Percentiles rank a stretch among this genome's conserved stretches.
Conservation (phyloP, 805 yeast species). For the Nakazawaea holstii region DNA sequence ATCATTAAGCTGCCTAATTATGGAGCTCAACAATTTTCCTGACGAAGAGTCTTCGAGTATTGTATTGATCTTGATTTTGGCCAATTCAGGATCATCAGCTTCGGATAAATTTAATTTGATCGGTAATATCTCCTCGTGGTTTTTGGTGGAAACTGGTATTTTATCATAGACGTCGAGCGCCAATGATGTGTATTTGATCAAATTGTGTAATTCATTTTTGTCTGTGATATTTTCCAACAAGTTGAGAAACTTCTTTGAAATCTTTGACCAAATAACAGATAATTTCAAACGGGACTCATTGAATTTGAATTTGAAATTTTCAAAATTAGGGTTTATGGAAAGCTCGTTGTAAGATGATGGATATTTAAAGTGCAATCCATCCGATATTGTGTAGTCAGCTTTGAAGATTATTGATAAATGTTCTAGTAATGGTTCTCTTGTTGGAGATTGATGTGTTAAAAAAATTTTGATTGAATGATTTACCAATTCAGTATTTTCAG, state of each 20-base stretch:
- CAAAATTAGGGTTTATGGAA: constrained; percentile 58
- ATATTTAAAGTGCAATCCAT: constrained; percentile 66
- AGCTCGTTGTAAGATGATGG: constrained; percentile 67
- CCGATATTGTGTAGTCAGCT: constrained; percentile 70
- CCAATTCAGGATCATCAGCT: constrained; percentile 5
- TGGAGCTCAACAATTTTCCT: constrained; percentile 32
- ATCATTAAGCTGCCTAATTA: constrained; percentile 49
- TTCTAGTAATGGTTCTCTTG: constrained; percentile 63
- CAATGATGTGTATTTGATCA: constrained; percentile 42
- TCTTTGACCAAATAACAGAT: constrained; percentile 58
- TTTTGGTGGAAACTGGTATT: constrained; percentile 43
- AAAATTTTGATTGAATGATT: constrained; percentile 50
- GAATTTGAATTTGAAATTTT: constrained; percentile 57
- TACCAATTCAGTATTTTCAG: constrained; percentile 22
- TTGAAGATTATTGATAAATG: constrained; percentile 62
- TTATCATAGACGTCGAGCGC: constrained; percentile 60
- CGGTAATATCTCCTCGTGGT: constrained; percentile 27
- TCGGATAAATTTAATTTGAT: constrained; percentile 20
- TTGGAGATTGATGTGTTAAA: constrained; percentile 64
- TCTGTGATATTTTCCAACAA: constrained; percentile 34
- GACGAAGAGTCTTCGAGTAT: constrained; percentile 6
- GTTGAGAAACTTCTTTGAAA: constrained; percentile 45
- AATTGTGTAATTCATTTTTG: constrained; percentile 20
- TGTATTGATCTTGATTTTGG: background rate
- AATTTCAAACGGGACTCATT: constrained; percentile 55